Percentiles rank a stretch among this genome's conserved stretches.
Conservation (phyloP, 495 filamentous ascomycete species). For the Lepidopterella palustris region DNA sequence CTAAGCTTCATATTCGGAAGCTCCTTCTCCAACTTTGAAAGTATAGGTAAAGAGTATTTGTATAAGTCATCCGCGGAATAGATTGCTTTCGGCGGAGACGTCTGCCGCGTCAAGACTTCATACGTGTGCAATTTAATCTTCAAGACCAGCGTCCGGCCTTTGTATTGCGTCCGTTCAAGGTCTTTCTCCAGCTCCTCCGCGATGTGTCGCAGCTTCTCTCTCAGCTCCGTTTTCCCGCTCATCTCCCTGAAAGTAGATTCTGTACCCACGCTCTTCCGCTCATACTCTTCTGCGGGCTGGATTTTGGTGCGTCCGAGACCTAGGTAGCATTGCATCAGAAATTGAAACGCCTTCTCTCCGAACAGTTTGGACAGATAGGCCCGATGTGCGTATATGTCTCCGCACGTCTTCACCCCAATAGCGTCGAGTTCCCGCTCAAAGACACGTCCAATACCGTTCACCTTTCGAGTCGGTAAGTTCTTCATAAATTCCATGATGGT, state of each 20-base stretch:
- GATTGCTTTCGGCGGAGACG: constrained; percentile 64
- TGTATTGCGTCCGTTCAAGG: constrained; percentile 68
- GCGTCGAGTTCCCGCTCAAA: constrained; percentile 89
- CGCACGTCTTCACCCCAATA: constrained; percentile 82
- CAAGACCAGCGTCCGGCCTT: constrained; percentile 79
- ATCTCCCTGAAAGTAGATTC: constrained; percentile 90
- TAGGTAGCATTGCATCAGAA: constrained; percentile 75
- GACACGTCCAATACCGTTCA: constrained; percentile 89
- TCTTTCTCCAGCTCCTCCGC: constrained; percentile 89
- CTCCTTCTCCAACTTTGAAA: constrained; percentile 79
- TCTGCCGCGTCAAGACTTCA: constrained; percentile 81
- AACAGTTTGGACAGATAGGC: constrained; percentile 70
- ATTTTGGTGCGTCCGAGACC: constrained; percentile 85
- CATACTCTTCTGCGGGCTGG: constrained; percentile 80
- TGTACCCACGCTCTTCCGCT: constrained; percentile 89
- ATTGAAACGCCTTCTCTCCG: constrained; percentile 83
- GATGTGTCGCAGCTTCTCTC: constrained; percentile 68
- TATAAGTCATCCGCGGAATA: constrained; percentile 75
- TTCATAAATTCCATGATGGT: constrained; percentile 82
- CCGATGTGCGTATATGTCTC: constrained; percentile 74
- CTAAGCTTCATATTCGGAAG: constrained; percentile 73
- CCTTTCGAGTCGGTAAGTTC: constrained; percentile 73
- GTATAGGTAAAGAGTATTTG: constrained; percentile 71
- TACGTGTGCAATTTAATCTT: constrained; percentile 95
- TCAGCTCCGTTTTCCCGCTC: constrained; percentile 56